Evolutionary conservation across 805 yeast genomes (phyloP).

Genomic region (Candida morakotiae): DNA sequence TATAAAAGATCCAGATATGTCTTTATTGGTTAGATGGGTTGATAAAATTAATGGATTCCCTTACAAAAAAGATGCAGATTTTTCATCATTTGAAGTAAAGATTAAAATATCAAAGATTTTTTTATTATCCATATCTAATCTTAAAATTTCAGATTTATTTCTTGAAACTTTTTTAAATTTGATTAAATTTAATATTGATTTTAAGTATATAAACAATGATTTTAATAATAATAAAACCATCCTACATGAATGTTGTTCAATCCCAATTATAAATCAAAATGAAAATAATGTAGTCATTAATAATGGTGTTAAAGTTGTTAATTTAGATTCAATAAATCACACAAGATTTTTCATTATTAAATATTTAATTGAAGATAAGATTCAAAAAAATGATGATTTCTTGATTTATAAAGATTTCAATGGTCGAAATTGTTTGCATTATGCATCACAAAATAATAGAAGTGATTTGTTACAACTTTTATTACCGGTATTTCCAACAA

Average conservation of each 20-base stretch:
- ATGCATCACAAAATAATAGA: conserved; percentile 63
- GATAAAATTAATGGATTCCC: conserved; percentile 32
- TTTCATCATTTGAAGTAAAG: conserved; percentile 12
- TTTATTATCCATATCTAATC: conserved; percentile 58
- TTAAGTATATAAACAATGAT: conserved; percentile 62
- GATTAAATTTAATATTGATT: conserved; percentile 48
- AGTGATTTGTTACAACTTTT: conserved; percentile 41
- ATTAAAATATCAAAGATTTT: conserved; percentile 64
- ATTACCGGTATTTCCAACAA: conserved; percentile 32
- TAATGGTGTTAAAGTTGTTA: conserved; percentile 39
- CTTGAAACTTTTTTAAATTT: conserved; percentile 46
- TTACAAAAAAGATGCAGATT: conserved; percentile 4
- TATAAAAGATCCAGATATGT: conserved; percentile 35
- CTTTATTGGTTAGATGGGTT: conserved; percentile 35
- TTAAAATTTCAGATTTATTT: conserved; percentile 62
- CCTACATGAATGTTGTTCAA: conserved; percentile 63
- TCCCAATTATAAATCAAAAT: conserved; percentile 25
- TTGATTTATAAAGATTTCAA: conserved; percentile 50
- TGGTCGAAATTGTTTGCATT: conserved; percentile 83
- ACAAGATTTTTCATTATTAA: conserved; percentile 34
- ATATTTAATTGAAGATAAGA: conserved; percentile 23
- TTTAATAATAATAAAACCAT: conserved; percentile 55
- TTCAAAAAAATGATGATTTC: conserved; percentile 14
- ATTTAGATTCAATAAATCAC: conserved; percentile 33
- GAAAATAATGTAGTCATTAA: conserved; percentile 37